phyloP scores from a whole-genome alignment of 2,329 filamentous ascomycete genomes.

The Exophiala oligosperma region DNA sequence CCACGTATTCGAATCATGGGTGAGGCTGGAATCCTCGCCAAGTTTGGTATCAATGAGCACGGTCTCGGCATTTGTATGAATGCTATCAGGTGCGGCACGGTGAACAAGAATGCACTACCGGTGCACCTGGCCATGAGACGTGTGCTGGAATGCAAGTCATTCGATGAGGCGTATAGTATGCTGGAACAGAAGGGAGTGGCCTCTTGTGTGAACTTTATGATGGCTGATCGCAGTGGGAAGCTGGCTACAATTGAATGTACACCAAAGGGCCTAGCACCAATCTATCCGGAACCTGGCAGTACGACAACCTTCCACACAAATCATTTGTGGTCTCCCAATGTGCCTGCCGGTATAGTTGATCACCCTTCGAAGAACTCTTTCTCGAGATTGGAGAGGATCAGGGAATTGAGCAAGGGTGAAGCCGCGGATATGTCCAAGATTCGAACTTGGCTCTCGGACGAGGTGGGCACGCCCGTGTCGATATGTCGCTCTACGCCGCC shows the following conservation, averaged over 20 bases:
- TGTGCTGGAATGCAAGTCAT: constrained; percentile 54
- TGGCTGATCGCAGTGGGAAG: constrained; percentile 3
- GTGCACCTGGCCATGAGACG: constrained; percentile 62
- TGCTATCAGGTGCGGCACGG: constrained; percentile 59
- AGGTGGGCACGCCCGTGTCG: constrained; percentile 1
- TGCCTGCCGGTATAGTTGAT: neutral
- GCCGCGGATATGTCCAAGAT: neutral
- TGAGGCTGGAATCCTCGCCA: constrained; percentile 59
- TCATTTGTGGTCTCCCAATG: constrained; percentile 1
- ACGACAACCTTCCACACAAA: constrained; percentile 5
- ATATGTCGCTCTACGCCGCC: constrained; percentile 3
- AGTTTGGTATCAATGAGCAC: constrained; percentile 62
- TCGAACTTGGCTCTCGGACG: constrained; percentile 1
- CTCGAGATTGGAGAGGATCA: neutral
- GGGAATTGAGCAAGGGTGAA: neutral
- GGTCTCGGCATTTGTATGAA: constrained; percentile 64
- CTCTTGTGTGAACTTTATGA: constrained; percentile 1
- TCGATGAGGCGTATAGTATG: constrained; percentile 40
- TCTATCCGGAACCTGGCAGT: neutral
- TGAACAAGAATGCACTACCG: constrained; percentile 54
- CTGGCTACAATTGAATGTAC: constrained; percentile 10
- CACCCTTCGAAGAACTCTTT: constrained; percentile 6
- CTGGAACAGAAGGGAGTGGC: constrained; percentile 2
- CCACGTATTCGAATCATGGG: constrained; percentile 55
- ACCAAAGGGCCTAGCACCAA: constrained; percentile 1